Base-by-base conservation (phyloP, 2,329 filamentous ascomycete genomes). In the Huntiella savannae region DNA sequence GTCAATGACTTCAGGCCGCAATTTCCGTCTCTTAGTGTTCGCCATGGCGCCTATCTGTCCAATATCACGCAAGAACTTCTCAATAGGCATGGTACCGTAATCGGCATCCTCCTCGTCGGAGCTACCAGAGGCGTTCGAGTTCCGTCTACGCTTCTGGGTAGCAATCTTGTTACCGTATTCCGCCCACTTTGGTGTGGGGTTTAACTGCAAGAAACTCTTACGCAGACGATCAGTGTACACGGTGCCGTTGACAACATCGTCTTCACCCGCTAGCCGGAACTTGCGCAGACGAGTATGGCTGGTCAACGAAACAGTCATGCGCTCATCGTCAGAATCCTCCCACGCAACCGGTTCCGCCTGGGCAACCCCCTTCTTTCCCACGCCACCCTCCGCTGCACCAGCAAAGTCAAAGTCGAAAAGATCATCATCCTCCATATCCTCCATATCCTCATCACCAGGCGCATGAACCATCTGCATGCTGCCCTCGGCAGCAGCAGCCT, bases 281-380 rank as follows among this genome's bases (percentile, higher is more conserved):
- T 96, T 96, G 53, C 87, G 75, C 57, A 95, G 61, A 52, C 82
- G 73, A 41, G 77, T 73, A 39, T 79, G 77, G 19, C 75, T 73
- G 3, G 84, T 81, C 35, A 98, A 70, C 11, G 88, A 96, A 42
- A 98, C 71, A 5, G 77, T 74, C 51, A 95, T 66, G 46, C 83
- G 74, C 57, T 96, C 91, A 57, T 98, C 91, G 55, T 98, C 91
- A 60, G 87, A 96, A 59, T 98, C 91, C 54, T 87, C 77, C 91
- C 91, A 98, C 1, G 77, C 82, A 8, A 10, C 40, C 15, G 67
- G 65, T 37, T 13, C 19, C 40, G 33, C 32, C 28, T 70, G 65
- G 5, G 53, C 52, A 8, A 4, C 22, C 22, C 8, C 22, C 22
- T 7, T 28, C 22, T 28, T 28, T 28, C 7, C 22, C 7, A 10